Evolutionary conservation across 78 protist species (phyloP).

Genomic region (Pigoraptor vietnamica): DNA sequence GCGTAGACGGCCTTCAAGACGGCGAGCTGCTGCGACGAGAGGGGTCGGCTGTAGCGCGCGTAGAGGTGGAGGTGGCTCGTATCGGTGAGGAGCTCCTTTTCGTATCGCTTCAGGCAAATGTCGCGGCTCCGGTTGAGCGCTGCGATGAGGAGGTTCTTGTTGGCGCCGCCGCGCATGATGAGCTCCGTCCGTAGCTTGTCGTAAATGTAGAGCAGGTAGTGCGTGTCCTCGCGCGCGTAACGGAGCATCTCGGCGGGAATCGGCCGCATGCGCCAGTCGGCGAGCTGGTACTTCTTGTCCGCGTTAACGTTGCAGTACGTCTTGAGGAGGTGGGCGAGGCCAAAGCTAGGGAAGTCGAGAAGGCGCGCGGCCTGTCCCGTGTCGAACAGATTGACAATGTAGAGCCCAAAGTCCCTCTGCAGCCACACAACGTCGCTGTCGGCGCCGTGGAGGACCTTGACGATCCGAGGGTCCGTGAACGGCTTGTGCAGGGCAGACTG

Average conservation of each 20-base stretch:
- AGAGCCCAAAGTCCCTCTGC: conserved; percentile 93
- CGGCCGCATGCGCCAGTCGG: conserved; percentile 97
- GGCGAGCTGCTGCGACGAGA: background rate
- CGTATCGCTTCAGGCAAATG: conserved; percentile 61
- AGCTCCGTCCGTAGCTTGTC: conserved; percentile 51
- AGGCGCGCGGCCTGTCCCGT: conserved; percentile 86
- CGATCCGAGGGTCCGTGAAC: conserved; percentile 61
- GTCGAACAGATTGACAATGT: conserved; percentile 97
- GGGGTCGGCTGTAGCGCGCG: background rate
- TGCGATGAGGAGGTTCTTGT: conserved; percentile 13
- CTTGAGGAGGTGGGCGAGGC: conserved; percentile 73
- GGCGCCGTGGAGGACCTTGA: conserved; percentile 91
- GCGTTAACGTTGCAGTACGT: conserved; percentile 56
- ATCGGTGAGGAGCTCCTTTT: conserved; percentile 30
- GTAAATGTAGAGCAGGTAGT: conserved; percentile 85
- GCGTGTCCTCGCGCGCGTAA: conserved; percentile 97
- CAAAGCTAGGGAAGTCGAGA: conserved; percentile 36
- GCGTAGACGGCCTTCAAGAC: conserved; percentile 35
- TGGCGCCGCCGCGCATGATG: background rate
- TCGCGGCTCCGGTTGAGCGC: conserved; percentile 41
- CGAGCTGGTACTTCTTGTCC: conserved; percentile 91
- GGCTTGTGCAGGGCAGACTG: background rate
- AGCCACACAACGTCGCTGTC: conserved; percentile 85
- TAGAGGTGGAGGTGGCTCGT: background rate
- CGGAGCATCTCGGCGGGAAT: conserved; percentile 82